Conservation (phyloP, 176 grass and related monocot genomes). For the Eleusine coracana region DNA sequence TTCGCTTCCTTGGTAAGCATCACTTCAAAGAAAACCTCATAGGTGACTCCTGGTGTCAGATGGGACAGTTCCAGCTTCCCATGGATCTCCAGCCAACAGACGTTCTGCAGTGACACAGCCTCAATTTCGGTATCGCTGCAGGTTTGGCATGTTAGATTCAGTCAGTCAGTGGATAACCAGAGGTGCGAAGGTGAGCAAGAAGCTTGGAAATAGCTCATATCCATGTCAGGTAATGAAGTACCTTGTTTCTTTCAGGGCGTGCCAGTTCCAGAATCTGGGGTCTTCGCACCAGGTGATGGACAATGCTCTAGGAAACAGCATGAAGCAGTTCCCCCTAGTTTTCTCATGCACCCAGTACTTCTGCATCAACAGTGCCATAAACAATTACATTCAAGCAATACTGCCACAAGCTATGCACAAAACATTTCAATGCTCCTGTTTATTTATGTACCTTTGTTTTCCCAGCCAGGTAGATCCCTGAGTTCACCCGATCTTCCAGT, state of each 20-base stretch:
- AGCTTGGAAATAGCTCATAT: background rate
- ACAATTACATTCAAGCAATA: background rate
- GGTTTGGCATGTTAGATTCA: conserved; percentile 7
- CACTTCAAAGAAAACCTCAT: conserved; percentile 38
- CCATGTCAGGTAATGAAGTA: background rate
- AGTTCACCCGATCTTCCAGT: conserved; percentile 35
- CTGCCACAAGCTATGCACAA: background rate
- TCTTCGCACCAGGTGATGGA: conserved; percentile 61
- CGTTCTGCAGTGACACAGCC: conserved; percentile 35
- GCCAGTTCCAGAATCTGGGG: conserved; percentile 51
- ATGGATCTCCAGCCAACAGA: conserved; percentile 66
- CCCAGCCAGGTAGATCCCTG: conserved; percentile 33
- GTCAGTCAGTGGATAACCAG: background rate
- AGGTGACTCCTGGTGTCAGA: conserved; percentile 51
- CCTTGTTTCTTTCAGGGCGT: conserved; percentile 50
- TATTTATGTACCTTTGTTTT: conserved; percentile 42
- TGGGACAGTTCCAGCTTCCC: conserved; percentile 49
- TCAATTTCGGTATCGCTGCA: conserved; percentile 38
- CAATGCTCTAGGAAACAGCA: conserved; percentile 47
- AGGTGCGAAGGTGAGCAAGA: background rate
- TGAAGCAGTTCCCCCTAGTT: conserved; percentile 47
- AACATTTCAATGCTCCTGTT: background rate
- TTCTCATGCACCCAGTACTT: conserved; percentile 60
- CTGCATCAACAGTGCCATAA: conserved; percentile 4
- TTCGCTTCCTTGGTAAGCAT: conserved; percentile 26